phyloP scores from a whole-genome alignment of 768 basidiomycete species.

The Boletus insuetus region DNA sequence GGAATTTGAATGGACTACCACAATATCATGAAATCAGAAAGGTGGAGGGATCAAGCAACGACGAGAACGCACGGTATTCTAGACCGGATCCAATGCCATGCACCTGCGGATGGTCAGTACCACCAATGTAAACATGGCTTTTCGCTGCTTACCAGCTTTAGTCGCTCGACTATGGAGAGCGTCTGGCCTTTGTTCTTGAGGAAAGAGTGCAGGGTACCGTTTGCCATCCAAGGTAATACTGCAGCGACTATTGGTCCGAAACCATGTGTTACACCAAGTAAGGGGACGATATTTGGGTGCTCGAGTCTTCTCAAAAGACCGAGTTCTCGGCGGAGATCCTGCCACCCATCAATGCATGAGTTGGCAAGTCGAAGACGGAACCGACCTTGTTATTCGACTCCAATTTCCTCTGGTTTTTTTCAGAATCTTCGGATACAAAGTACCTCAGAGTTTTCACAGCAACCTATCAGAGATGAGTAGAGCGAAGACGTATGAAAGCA shows the following conservation, averaged over 20 bases:
- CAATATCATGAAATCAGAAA: not conserved
- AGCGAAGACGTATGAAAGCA: not conserved
- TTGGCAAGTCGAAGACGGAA: too few relatives aligned
- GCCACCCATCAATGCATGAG: not conserved
- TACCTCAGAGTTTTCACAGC: not conserved
- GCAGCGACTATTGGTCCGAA: not conserved
- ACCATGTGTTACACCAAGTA: not conserved
- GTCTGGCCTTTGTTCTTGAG: not conserved
- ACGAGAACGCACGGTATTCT: not conserved
- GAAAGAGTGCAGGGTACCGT: not conserved
- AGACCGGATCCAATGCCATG: not conserved
- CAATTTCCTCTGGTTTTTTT: not conserved
- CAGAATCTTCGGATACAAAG: not conserved
- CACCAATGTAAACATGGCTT: not conserved
- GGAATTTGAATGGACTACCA: not conserved
- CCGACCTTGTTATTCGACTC: not conserved
- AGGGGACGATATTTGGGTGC: not conserved
- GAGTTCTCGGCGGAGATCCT: not conserved
- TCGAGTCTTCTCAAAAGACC: constrained; percentile 3
- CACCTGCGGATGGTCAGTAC: not conserved
- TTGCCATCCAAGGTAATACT: constrained; percentile 1
- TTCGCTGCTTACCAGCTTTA: not conserved
- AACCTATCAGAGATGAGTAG: not conserved
- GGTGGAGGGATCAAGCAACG: not conserved
- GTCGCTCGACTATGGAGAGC: not conserved